Evolutionary conservation across 768 basidiomycete species (phyloP).

Genomic region (Candolleomyces eurysporus): DNA sequence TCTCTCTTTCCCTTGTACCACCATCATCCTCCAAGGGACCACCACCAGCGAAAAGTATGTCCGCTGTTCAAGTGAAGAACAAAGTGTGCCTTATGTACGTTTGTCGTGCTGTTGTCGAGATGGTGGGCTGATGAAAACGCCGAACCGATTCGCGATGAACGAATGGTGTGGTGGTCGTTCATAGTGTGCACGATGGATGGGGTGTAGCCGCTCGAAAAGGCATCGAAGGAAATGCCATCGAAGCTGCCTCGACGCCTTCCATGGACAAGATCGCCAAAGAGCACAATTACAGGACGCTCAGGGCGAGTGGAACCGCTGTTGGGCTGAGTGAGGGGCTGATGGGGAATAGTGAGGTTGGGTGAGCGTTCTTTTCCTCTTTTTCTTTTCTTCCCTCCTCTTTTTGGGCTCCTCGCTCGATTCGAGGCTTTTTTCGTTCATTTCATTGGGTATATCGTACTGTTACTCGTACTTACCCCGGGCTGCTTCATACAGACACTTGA

Average conservation of each 20-base stretch:
- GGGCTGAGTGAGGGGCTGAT: slow-evolving; percentile 92
- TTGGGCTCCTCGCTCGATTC: background rate
- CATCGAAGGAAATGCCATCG: slow-evolving; percentile 86
- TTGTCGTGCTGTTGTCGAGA: background rate
- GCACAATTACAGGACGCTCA: slow-evolving; percentile 67
- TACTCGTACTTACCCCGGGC: background rate
- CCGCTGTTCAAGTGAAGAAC: slow-evolving; percentile 55
- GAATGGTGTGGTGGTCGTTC: background rate
- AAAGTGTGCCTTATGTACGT: slow-evolving; percentile 90
- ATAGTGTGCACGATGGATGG: slow-evolving; percentile 95
- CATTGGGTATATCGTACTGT: background rate
- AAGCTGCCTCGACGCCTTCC: slow-evolving; percentile 76
- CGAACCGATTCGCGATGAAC: background rate
- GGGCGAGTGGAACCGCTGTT: slow-evolving; percentile 89
- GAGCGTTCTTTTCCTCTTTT: slow-evolving; percentile 28
- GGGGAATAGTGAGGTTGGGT: slow-evolving; percentile 99
- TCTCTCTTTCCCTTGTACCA: too few species aligned
- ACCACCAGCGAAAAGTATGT: too few species aligned
- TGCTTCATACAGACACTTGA: slow-evolving; percentile 64
- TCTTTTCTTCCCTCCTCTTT: background rate
- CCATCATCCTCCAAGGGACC: too few species aligned
- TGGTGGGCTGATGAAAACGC: slow-evolving; percentile 6
- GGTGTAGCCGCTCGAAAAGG: slow-evolving; percentile 69
- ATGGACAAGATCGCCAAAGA: slow-evolving; percentile 87
- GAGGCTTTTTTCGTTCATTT: background rate